Conservation (phyloP, 495 filamentous ascomycete genomes). For the Penicillium canescens region DNA sequence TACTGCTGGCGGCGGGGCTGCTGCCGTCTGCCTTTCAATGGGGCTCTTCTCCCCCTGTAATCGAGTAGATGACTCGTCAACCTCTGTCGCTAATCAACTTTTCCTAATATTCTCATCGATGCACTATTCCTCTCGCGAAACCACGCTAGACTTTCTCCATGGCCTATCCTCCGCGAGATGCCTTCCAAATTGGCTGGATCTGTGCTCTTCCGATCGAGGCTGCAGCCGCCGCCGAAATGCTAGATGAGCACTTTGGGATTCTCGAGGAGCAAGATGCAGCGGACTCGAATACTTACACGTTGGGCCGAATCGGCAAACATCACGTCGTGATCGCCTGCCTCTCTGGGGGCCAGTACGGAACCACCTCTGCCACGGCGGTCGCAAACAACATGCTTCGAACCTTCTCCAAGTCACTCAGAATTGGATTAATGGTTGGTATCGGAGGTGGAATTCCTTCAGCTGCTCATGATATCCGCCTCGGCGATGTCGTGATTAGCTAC, state of each 20-base stretch:
- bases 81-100: too few relatives aligned
- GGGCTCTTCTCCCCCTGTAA: too few relatives aligned
- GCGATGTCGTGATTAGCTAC: slow-evolving; percentile 23
- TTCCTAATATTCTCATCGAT: too few relatives aligned
- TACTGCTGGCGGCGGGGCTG: too few relatives aligned
- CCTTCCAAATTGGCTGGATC: slow-evolving; percentile 54
- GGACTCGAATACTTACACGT: slow-evolving; percentile 25
- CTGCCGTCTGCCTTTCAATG: too few relatives aligned
- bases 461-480: slow-evolving; percentile 17
- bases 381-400: slow-evolving; percentile 37
- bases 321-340: slow-evolving; percentile 28
- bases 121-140: too few relatives aligned
- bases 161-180: slow-evolving; percentile 25
- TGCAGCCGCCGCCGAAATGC: slow-evolving; percentile 30
- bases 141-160: not conserved
- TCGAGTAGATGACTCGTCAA: too few relatives aligned
- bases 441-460: slow-evolving; percentile 15
- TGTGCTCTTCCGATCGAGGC: slow-evolving; percentile 13
- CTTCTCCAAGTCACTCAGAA: slow-evolving; percentile 18
- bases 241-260: slow-evolving; percentile 45
- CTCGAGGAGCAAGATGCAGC: slow-evolving; percentile 21
- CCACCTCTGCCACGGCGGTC: slow-evolving; percentile 34
- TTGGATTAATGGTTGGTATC: slow-evolving; percentile 15
- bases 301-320: too few relatives aligned
- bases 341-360: slow-evolving; percentile 41